Evolutionary conservation across 768 basidiomycete species (phyloP).

Genomic region (Tephrocybe sp.): DNA sequence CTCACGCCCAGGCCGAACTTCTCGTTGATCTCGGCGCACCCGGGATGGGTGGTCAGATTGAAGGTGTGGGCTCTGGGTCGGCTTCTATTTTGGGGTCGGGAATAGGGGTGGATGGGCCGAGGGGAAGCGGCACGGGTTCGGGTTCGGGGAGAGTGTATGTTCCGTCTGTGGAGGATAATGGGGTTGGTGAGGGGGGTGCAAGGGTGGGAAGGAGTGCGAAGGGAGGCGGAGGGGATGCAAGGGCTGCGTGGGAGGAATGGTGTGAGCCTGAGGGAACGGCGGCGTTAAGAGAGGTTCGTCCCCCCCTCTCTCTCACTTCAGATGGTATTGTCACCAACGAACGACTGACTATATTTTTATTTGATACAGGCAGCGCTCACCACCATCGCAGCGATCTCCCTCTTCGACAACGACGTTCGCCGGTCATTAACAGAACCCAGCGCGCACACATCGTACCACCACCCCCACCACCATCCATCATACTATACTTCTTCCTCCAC

Average conservation of each 20-base stretch:
- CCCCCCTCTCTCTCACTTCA: too few relatives aligned
- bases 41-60: too few relatives aligned
- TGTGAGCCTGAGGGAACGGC: conserved; percentile 56
- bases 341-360: background rate
- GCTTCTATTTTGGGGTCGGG: background rate
- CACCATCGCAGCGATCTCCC: conserved; percentile 65
- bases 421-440: conserved; percentile 40
- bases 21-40: background rate
- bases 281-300: conserved; percentile 59
- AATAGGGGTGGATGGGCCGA: background rate
- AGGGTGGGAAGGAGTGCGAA: background rate
- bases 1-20: background rate
- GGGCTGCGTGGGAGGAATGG: conserved; percentile 59
- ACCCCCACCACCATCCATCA: conserved; percentile 49
- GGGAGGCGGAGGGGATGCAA: conserved; percentile 21
- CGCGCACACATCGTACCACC: conserved; percentile 1
- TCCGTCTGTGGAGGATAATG: too few relatives aligned
- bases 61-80: too few relatives aligned
- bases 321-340: background rate
- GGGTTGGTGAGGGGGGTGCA: too few relatives aligned
- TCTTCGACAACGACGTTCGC: conserved; percentile 73
- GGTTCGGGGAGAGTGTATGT: background rate
- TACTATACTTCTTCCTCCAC: conserved; percentile 26
- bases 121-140: background rate
- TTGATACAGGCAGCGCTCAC: conserved; percentile 65